phyloP scores from a whole-genome alignment of 768 basidiomycete genomes.

The Termitomyces sp. region DNA sequence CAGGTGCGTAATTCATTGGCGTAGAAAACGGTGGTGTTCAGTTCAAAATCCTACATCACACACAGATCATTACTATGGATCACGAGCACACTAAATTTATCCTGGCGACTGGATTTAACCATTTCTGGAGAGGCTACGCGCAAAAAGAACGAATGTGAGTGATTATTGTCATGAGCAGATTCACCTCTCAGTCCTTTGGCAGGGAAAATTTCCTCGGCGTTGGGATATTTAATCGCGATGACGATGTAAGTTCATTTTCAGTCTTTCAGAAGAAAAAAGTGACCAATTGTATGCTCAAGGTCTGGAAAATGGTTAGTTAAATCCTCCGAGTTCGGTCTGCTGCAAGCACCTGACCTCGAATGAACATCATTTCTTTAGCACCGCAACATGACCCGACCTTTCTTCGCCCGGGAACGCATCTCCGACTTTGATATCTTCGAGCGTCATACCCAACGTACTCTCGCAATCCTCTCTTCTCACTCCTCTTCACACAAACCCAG shows the following conservation, averaged over 20 bases:
- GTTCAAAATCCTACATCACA: constrained; percentile 19
- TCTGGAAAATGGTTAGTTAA: constrained; percentile 59
- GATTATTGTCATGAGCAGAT: neutral
- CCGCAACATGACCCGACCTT: constrained; percentile 63
- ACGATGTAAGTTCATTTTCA: constrained; percentile 41
- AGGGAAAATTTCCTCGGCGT: constrained; percentile 65
- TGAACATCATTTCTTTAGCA: constrained; percentile 37
- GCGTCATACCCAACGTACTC: constrained; percentile 41
- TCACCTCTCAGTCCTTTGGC: constrained; percentile 2
- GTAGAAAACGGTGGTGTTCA: neutral
- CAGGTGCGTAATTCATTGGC: constrained; percentile 39
- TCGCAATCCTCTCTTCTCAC: constrained; percentile 43
- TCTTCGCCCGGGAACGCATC: constrained; percentile 70
- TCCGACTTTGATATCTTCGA: constrained; percentile 71
- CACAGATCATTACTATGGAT: constrained; percentile 72
- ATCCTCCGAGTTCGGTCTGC: neutral
- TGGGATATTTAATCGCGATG: constrained; percentile 78
- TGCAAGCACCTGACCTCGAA: neutral
- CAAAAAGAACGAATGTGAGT: constrained; percentile 67
- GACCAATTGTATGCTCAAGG: constrained; percentile 25
- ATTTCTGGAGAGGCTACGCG: constrained; percentile 62
- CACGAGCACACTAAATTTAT: constrained; percentile 65
- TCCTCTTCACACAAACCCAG: constrained; percentile 36
- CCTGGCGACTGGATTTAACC: constrained; percentile 58
- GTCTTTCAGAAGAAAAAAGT: neutral